Conservation (phyloP, 23 red algal genomes). For the Chondrus crispus region DNA sequence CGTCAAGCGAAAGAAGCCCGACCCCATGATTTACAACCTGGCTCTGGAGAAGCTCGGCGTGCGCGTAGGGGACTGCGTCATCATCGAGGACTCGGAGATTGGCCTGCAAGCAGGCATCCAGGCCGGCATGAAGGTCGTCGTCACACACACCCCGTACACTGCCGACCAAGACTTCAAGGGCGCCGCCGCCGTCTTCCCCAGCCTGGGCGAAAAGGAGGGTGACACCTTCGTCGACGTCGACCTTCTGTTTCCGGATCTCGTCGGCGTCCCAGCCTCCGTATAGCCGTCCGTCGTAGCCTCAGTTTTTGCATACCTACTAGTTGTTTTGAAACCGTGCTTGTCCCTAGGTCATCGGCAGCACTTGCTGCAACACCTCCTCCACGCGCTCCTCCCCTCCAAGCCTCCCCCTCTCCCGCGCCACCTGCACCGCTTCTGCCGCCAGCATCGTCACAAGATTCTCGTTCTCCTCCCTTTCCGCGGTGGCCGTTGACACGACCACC, state of each 20-base stretch:
- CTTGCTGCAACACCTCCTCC: no score
- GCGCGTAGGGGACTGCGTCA: slow-evolving; percentile 53
- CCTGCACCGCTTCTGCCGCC: not conserved
- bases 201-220: slow-evolving; percentile 26
- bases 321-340: no score
- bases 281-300: no score
- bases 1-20: slow-evolving; percentile 88
- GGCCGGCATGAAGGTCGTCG: slow-evolving; percentile 77
- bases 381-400: no score
- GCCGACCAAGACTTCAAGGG: slow-evolving; percentile 64
- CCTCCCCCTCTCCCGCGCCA: no score
- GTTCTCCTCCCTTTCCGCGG: not conserved
- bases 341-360: no score
- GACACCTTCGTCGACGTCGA: slow-evolving; percentile 47
- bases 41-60: slow-evolving; percentile 65
- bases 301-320: no score
- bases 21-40: slow-evolving; percentile 94
- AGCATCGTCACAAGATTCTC: not conserved
- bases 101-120: slow-evolving; percentile 75
- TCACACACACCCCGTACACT: slow-evolving; percentile 88
- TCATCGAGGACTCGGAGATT: slow-evolving; percentile 94
- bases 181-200: slow-evolving; percentile 62
- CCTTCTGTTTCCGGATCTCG: slow-evolving; percentile 45
- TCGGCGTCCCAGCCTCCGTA: no score
- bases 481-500: not conserved